Percentiles rank a stretch among this genome's conserved stretches.
Evolutionary conservation across 352 stramenopile species (phyloP).

Genomic region (Halophytophthora batemanensis): DNA sequence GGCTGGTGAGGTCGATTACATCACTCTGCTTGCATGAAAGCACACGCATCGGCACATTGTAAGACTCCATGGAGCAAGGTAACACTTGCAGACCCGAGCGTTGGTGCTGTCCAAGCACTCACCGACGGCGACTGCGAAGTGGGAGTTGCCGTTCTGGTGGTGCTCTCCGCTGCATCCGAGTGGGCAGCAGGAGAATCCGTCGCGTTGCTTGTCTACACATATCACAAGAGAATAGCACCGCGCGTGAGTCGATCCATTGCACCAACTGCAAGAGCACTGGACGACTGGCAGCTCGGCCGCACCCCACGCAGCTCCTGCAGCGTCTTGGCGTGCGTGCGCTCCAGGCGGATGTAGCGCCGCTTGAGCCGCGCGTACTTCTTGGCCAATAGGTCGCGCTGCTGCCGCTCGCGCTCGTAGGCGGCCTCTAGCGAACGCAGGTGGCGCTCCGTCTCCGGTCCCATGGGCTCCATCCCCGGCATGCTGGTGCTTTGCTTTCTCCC

Average conservation of each 20-base stretch:
- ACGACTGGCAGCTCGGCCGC: not conserved
- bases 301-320: constrained; percentile 31
- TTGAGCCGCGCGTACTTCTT: constrained; percentile 76
- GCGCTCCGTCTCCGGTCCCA: constrained; percentile 18
- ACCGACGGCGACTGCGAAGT: not conserved
- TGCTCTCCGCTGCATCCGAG: not conserved
- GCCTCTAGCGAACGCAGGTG: constrained; percentile 40
- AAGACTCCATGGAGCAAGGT: not conserved
- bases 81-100: not conserved
- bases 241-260: no score
- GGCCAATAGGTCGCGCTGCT: constrained; percentile 48
- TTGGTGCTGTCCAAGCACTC: not conserved
- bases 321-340: constrained; percentile 46
- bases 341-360: constrained; percentile 56
- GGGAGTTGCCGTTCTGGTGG: not conserved
- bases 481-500: no score
- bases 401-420: constrained; percentile 44
- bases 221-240: not conserved
- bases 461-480: constrained; percentile 9
- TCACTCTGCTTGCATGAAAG: constrained; percentile 15
- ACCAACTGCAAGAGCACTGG: no score
- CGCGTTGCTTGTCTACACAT: not conserved
- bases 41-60: not conserved
- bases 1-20: constrained; percentile 67
- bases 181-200: constrained; percentile 7